A percentile compares a stretch with the other conserved stretches of the same genome.
Evolutionary conservation across 495 filamentous ascomycete species (phyloP).

Genomic region (Penicillium ucsense): DNA sequence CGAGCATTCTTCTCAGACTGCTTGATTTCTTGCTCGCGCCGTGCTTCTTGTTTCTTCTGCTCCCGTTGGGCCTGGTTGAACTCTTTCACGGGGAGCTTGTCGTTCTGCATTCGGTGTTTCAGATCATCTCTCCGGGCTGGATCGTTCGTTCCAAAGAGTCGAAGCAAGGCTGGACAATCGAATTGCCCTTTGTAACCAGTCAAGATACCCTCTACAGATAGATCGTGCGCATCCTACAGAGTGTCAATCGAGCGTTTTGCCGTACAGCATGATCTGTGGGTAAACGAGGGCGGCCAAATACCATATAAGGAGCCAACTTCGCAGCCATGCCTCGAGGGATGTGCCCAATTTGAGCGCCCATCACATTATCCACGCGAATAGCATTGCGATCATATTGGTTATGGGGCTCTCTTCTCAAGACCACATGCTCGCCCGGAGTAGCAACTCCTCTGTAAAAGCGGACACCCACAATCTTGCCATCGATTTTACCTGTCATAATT

Average conservation of each 20-base stretch:
- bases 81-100: slow-evolving; percentile 44
- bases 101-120: slow-evolving; percentile 50
- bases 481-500: slow-evolving; percentile 20
- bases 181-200: slow-evolving; percentile 51
- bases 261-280: too few relatives aligned
- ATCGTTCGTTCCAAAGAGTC: slow-evolving; percentile 56
- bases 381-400: slow-evolving; percentile 75
- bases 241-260: too few relatives aligned
- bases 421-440: slow-evolving; percentile 60
- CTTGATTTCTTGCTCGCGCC: slow-evolving; percentile 35
- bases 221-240: slow-evolving; percentile 37
- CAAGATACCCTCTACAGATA: slow-evolving; percentile 58
- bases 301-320: slow-evolving; percentile 68
- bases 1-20: slow-evolving; percentile 40
- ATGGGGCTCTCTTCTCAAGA: slow-evolving; percentile 55
- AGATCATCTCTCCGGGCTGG: slow-evolving; percentile 38
- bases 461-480: slow-evolving; percentile 70
- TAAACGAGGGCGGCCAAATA: slow-evolving; percentile 7
- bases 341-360: slow-evolving; percentile 71
- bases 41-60: slow-evolving; percentile 18
- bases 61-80: slow-evolving; percentile 28
- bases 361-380: slow-evolving; percentile 72
- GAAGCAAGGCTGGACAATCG: slow-evolving; percentile 62
- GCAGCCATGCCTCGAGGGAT: slow-evolving; percentile 54
- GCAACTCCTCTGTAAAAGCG: slow-evolving; percentile 68